Evolutionary conservation across 176 grass and related monocot species (phyloP).

Genomic region (Puya raimondii): DNA sequence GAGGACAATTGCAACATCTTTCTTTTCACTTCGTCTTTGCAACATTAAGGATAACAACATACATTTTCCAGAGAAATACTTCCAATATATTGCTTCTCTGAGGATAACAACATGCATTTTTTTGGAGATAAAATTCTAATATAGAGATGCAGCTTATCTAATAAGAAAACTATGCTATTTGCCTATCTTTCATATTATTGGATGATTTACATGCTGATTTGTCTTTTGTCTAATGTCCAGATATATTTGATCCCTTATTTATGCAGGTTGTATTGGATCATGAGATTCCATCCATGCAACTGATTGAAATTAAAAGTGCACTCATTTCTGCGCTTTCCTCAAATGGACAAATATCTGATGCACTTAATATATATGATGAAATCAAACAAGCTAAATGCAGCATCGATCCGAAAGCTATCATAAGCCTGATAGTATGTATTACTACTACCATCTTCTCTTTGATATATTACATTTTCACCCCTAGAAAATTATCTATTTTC

Average conservation of each 20-base stretch:
- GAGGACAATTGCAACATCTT: too few species aligned
- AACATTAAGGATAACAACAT: too few species aligned
- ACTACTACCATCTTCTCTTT: conserved; percentile 9
- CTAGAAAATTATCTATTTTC: too few species aligned
- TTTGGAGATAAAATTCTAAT: too few species aligned
- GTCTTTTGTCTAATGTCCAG: not conserved
- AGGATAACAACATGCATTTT: too few species aligned
- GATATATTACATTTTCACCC: not conserved
- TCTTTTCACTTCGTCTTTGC: too few species aligned
- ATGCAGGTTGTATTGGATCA: conserved; percentile 63
- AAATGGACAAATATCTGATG: conserved; percentile 61
- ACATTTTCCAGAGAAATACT: too few species aligned
- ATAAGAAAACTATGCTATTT: too few species aligned
- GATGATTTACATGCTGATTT: too few species aligned
- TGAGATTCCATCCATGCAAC: conserved; percentile 40
- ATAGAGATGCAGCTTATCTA: too few species aligned
- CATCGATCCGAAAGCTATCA: conserved; percentile 55
- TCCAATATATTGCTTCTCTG: too few species aligned
- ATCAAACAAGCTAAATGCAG: conserved; percentile 54
- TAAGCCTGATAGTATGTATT: conserved; percentile 69
- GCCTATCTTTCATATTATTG: too few species aligned
- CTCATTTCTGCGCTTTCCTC: conserved; percentile 59
- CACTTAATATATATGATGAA: conserved; percentile 54
- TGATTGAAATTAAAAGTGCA: conserved; percentile 54
- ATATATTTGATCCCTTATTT: not conserved